Conservation (phyloP, 2,329 filamentous ascomycete genomes). For the Cylindrodendrum hubeiense region DNA sequence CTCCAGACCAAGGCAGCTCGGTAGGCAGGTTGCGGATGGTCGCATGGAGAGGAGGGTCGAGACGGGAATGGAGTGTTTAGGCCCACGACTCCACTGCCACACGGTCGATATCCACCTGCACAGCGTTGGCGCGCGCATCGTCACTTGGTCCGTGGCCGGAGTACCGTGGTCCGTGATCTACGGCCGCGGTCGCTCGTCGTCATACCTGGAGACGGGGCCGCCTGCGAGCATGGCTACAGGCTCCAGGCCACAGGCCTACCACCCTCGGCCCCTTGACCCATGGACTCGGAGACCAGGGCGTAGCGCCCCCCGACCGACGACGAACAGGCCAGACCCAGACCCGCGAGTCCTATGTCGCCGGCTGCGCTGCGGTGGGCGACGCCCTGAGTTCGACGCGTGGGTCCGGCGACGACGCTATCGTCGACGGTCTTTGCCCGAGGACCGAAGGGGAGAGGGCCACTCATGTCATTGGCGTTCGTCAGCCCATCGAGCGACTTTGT, state of each 20-base stretch:
- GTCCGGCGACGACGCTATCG: conserved; percentile 28
- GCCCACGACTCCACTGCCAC: conserved; percentile 22
- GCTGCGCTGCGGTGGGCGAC: conserved; percentile 21
- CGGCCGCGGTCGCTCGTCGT: conserved; percentile 12
- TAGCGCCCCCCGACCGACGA: conserved; percentile 29
- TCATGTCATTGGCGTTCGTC: conserved; percentile 42
- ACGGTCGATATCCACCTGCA: conserved; percentile 20
- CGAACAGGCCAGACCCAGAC: conserved; percentile 29
- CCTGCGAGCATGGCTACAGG: conserved; percentile 7
- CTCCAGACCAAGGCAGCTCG: neutral
- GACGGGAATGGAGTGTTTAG: conserved; percentile 19
- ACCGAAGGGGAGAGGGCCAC: conserved; percentile 32
- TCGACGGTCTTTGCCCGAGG: conserved; percentile 38
- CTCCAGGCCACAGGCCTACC: neutral
- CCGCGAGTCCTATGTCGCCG: neutral
- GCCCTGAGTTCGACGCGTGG: conserved; percentile 33
- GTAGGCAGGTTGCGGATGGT: conserved; percentile 9
- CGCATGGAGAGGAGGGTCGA: conserved; percentile 4
- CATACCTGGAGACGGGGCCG: conserved; percentile 24
- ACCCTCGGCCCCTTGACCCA: conserved; percentile 9
- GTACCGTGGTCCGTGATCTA: neutral
- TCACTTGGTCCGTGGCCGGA: conserved; percentile 4
- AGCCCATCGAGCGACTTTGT: conserved; percentile 33
- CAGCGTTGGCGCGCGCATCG: conserved; percentile 23
- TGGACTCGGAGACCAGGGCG: conserved; percentile 37